A percentile compares a stretch with the other conserved stretches of the same genome.
Evolutionary conservation across 2,329 filamentous ascomycete genomes (phyloP).

Genomic region (Nannizziopsis barbatae): DNA sequence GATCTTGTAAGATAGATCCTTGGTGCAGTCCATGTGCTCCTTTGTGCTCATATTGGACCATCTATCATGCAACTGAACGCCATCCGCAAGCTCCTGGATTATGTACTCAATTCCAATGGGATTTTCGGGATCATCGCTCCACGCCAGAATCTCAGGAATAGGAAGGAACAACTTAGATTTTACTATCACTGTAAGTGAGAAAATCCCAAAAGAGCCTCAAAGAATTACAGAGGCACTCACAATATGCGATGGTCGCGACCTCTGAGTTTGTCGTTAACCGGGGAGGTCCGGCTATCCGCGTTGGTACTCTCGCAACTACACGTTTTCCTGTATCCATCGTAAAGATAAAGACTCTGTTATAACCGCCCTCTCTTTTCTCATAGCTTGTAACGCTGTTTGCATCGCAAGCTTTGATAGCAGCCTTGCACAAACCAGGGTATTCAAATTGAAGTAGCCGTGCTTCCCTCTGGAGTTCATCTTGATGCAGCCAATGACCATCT

Average conservation of each 20-base stretch:
- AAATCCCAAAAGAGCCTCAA: constrained; percentile 19
- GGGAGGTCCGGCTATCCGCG: constrained; percentile 16
- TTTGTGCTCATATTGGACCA: constrained; percentile 27
- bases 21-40: constrained; percentile 27
- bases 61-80: constrained; percentile 24
- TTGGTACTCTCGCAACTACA: constrained; percentile 23
- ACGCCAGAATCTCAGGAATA: constrained; percentile 12
- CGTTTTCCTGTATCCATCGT: constrained; percentile 16
- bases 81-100: constrained; percentile 23
- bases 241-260: constrained; percentile 28
- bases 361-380: constrained; percentile 16
- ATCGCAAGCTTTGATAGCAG: background rate
- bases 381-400: constrained; percentile 9
- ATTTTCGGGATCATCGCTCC: constrained; percentile 16
- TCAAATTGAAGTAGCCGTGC: constrained; percentile 2
- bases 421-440: background rate
- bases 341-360: constrained; percentile 24
- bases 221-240: constrained; percentile 28
- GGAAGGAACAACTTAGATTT: constrained; percentile 14
- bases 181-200: constrained; percentile 1
- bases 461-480: constrained; percentile 11
- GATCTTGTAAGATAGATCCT: constrained; percentile 22
- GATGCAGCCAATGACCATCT: constrained; percentile 12
- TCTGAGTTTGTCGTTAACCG: constrained; percentile 13
- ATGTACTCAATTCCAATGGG: constrained; percentile 20